Base-by-base conservation (phyloP, 1,284 basidiomycete genomes). In the Apiotrichum akiyoshidainum region DNA sequence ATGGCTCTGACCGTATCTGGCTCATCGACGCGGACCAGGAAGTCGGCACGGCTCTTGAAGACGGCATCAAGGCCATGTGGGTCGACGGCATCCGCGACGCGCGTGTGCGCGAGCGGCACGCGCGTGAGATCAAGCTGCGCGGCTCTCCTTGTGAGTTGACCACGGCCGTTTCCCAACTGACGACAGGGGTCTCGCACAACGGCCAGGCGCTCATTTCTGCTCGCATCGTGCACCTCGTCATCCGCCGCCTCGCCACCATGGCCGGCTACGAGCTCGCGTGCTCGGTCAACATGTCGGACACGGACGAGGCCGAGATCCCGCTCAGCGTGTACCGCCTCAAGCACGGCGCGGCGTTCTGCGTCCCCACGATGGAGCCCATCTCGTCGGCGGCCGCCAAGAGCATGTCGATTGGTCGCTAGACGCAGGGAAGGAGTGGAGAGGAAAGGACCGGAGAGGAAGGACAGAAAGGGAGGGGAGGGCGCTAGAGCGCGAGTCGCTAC, bases 21-120 rank as follows among this genome's bases (percentile, higher is more conserved):
- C 74, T 76, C 53, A 76, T 76, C 50, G 74, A 76, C 54, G 71
- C 74, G 26, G 71, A 73, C 48, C 72, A 71, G 3, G 74, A 76
- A 40, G 69, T 76, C 8, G 74, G 74, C 17, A 63, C 72, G 49
- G 68, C 68, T 2, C 58, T 76, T 12, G 74, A 76, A 59, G 68
- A 73, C 53, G 73, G 73, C 6, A 75, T 76, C 63, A 70, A 68
- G 58, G 65, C 60, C 14, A 70, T 61, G 48, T 76, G 74, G 74
- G 46, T 68, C 1, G 70, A 73, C 41, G 74, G 73, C n/a, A 59
- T 76, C 13, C 62, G 68, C 42, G 70, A 74, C 59, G 72, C 73
- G 6, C 64, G 73, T 17, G 72, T 73, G 16, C 55, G 73, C 26
- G 71, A 75, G 57, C 54, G 73, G 41, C 73, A 75, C 53, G 74